Conservation (phyloP, 108 stramenopile genomes). For the Skeletonema marinoi region DNA sequence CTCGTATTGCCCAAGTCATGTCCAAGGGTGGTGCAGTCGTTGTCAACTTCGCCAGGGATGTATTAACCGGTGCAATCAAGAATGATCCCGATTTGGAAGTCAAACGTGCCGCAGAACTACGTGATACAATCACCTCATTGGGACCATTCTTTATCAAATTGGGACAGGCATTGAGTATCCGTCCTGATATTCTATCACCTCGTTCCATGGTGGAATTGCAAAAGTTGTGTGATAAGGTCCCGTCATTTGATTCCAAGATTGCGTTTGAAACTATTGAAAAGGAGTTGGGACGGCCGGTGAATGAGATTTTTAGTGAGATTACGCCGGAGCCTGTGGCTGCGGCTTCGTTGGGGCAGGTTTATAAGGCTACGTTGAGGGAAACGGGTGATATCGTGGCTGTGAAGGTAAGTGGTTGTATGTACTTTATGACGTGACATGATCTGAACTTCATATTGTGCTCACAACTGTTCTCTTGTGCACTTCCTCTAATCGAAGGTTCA, state of each 20-base stretch:
- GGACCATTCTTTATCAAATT: conserved; percentile 95
- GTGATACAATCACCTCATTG: conserved; percentile 86
- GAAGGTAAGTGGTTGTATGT: conserved; percentile 54
- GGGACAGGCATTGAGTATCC: conserved; percentile 84
- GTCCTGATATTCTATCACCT: conserved; percentile 90
- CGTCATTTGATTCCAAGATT: conserved; percentile 77
- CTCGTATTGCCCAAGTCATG: conserved; percentile 70
- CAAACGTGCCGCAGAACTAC: conserved; percentile 78
- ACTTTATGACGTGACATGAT: no score
- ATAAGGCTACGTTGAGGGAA: conserved; percentile 68
- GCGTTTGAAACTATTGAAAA: conserved; percentile 89
- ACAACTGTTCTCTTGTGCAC: neutral
- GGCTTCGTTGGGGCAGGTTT: conserved; percentile 92
- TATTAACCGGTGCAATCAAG: conserved; percentile 55
- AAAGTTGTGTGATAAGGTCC: conserved; percentile 95
- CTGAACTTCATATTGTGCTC: neutral
- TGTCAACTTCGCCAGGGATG: conserved; percentile 55
- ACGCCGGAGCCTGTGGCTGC: conserved; percentile 95
- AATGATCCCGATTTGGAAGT: conserved; percentile 83
- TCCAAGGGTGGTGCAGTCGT: conserved; percentile 67
- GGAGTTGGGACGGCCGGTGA: conserved; percentile 83
- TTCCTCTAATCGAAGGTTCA: conserved; percentile 13
- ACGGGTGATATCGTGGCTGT: conserved; percentile 93
- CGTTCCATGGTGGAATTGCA: conserved; percentile 95
- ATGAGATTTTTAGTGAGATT: conserved; percentile 86